Evolutionary conservation across 768 basidiomycete genomes (phyloP).

Genomic region (Suillus decipiens): DNA sequence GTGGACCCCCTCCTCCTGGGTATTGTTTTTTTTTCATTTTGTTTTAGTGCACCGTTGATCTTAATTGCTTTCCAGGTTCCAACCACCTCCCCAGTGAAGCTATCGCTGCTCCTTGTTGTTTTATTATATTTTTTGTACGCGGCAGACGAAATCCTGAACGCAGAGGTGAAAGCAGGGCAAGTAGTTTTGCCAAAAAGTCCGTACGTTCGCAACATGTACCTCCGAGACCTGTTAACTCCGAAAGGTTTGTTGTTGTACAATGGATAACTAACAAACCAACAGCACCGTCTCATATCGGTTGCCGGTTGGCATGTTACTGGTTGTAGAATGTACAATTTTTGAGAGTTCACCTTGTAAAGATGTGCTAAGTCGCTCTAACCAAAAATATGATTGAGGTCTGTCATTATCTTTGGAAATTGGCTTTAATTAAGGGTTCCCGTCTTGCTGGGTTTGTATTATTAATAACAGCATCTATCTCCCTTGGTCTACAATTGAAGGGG

Average conservation of each 20-base stretch:
- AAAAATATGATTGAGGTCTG: neutral
- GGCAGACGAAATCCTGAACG: slow-evolving; percentile 17
- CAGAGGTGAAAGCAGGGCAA: slow-evolving; percentile 27
- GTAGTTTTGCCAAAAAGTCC: slow-evolving; percentile 24
- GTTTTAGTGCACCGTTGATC: slow-evolving; percentile 11
- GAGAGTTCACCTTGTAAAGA: neutral
- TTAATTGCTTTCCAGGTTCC: slow-evolving; percentile 38
- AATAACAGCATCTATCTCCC: neutral
- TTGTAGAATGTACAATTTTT: slow-evolving; percentile 1
- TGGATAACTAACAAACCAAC: slow-evolving; percentile 27
- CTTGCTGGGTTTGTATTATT: neutral
- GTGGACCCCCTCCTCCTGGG: slow-evolving; percentile 85
- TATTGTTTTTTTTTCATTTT: slow-evolving; percentile 31
- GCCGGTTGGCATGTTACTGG: slow-evolving; percentile 14
- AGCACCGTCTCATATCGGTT: slow-evolving; percentile 22
- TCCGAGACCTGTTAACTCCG: slow-evolving; percentile 17
- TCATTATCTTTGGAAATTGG: neutral
- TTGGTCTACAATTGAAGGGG: neutral
- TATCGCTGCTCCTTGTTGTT: slow-evolving; percentile 13
- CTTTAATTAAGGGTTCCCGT: neutral
- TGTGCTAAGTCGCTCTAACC: neutral
- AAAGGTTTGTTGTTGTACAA: slow-evolving; percentile 31
- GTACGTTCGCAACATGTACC: slow-evolving; percentile 29
- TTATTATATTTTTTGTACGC: slow-evolving; percentile 14
- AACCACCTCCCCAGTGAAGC: slow-evolving; percentile 47